phyloP scores from a whole-genome alignment of 106 monocot genomes.

The Allium fistulosum region DNA sequence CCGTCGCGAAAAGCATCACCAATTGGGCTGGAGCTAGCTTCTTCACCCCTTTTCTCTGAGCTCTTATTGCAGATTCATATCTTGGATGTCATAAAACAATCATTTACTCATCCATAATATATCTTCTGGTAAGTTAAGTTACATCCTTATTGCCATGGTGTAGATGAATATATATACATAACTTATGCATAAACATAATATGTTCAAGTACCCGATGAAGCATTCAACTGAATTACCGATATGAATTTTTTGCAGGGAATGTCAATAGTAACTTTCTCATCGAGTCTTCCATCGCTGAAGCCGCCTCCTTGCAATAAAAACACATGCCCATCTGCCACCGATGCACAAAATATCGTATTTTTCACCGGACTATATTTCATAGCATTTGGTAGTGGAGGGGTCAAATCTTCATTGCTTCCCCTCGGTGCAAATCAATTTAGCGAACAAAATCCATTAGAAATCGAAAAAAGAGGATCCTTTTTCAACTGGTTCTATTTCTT shows the following conservation, averaged over 20 bases:
- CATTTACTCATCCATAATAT: constrained; percentile 24
- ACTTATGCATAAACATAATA: not conserved
- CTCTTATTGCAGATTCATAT: constrained; percentile 40
- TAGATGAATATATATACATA: not conserved
- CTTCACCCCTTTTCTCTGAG: constrained; percentile 30
- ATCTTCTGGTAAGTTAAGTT: constrained; percentile 25
- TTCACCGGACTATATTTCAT: constrained; percentile 17
- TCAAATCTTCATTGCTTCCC: constrained; percentile 17
- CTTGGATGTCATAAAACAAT: constrained; percentile 29
- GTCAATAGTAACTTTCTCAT: constrained; percentile 7
- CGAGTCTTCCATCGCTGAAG: not conserved
- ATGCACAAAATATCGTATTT: not conserved
- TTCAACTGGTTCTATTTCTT: constrained; percentile 50
- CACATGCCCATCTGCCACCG: not conserved
- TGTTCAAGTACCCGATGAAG: not conserved
- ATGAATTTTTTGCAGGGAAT: constrained; percentile 10
- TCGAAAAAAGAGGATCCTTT: constrained; percentile 9
- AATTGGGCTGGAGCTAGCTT: constrained; percentile 37
- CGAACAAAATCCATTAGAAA: not conserved
- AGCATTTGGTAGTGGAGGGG: constrained; percentile 19
- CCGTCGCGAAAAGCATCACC: constrained; percentile 14
- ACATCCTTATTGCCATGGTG: not conserved
- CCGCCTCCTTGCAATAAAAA: constrained; percentile 3
- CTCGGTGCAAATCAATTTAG: constrained; percentile 20
- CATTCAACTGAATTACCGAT: not conserved